Evolutionary conservation across 306 rosid genomes (phyloP).

Genomic region (Geum urbanum): DNA sequence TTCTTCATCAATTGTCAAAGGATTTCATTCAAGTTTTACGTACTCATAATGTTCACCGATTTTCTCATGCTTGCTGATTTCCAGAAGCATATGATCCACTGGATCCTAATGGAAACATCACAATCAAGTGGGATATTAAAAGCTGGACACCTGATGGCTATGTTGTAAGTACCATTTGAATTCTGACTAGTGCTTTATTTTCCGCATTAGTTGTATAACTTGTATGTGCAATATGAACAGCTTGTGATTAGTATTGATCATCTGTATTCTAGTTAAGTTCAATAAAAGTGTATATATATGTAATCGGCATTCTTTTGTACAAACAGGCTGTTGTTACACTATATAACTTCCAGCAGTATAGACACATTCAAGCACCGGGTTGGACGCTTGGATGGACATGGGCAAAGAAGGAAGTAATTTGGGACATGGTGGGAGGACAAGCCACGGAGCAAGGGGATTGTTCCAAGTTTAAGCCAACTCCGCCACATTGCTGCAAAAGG

Average conservation of each 20-base stretch:
- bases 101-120: constrained; percentile 76
- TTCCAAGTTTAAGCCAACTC: constrained; percentile 49
- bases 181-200: not conserved
- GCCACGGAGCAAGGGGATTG: constrained; percentile 92
- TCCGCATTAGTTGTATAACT: not conserved
- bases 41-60: not conserved
- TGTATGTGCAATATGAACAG: not conserved
- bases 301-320: constrained; percentile 26
- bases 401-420: constrained; percentile 90
- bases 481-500: constrained; percentile 74
- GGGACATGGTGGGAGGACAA: constrained; percentile 76
- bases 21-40: not conserved
- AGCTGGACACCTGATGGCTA: constrained; percentile 80
- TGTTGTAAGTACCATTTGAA: constrained; percentile 44
- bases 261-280: constrained; percentile 2
- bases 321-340: constrained; percentile 65
- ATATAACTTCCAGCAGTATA: constrained; percentile 78
- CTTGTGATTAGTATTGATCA: not conserved
- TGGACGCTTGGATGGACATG: constrained; percentile 85
- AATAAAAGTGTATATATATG: not conserved
- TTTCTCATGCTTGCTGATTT: constrained; percentile 6
- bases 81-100: constrained; percentile 88
- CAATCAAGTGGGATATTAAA: constrained; percentile 73
- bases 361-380: constrained; percentile 75
- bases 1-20: too few species aligned